These are phyloP conservation scores for Linum tenue DNA, from an alignment of 345 rosid genomes.

Conservation along the genomic window DNA sequence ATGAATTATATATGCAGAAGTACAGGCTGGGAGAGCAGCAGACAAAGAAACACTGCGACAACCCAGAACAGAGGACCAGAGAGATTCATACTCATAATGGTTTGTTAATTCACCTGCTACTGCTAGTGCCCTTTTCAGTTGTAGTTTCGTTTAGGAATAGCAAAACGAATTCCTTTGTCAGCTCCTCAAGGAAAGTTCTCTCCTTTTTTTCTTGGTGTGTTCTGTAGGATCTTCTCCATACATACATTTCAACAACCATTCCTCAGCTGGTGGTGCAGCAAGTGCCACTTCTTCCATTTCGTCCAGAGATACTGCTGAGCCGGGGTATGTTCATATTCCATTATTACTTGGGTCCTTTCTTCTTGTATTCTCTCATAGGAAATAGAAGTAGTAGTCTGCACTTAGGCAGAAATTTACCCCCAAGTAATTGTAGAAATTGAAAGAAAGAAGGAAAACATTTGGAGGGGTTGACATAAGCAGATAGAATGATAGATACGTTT, in stretches of 20 bases:
- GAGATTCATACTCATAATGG: constrained; percentile 22
- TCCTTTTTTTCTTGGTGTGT: no score
- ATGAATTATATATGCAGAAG: constrained; percentile 38
- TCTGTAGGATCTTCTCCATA: constrained; percentile 16
- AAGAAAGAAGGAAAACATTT: no score
- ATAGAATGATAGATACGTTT: no score
- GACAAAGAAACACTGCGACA: constrained; percentile 29
- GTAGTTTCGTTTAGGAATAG: no score
- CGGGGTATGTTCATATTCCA: constrained; percentile 22
- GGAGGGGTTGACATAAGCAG: no score
- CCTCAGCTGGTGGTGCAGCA: constrained; percentile 12
- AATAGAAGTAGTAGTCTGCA: no score
- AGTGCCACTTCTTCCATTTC: constrained; percentile 23
- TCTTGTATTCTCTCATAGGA: background rate
- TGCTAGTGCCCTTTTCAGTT: no score
- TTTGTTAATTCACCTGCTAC: constrained; percentile 8
- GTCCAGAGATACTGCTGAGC: constrained; percentile 25
- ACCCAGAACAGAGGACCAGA: constrained; percentile 33
- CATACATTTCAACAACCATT: constrained; percentile 30
- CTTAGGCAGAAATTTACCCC: no score
- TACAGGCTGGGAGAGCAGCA: constrained; percentile 72
- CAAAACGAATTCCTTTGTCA: no score
- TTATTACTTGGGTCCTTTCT: background rate
- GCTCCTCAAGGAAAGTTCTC: no score
- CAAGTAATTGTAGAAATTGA: no score